Base-by-base conservation (phyloP, 164 flowering plant genomes). In the Warburgia ugandensis region DNA sequence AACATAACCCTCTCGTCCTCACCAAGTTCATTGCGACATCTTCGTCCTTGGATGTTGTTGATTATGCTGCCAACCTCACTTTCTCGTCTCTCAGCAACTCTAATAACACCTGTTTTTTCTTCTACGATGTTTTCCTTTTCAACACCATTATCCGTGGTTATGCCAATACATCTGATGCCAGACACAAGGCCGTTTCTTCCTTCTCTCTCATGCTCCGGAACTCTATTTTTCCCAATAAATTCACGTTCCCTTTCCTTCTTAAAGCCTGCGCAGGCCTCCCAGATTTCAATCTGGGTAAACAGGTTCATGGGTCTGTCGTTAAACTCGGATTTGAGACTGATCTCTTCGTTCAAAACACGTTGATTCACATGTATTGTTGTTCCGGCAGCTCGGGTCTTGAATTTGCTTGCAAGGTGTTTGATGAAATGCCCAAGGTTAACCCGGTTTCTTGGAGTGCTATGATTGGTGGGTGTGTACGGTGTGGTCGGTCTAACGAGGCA, bases 191-290 rank as follows among this genome's bases (percentile, higher is more conserved):
- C n/a, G 9, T 46, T 28, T 37, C 28, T 21, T n/a, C 21, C 4
- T 60, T 52, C 52, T 36, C 51, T 21, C 37, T 53, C 46, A 52
- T 60, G 58, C 44, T 44, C 19, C 20, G 29, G 14, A 13, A 35
- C n/a, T 21, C 12, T 9, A 25, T 53, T 17, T 23, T 29, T 2
- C 64, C 64, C 23, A 60, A 60, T 23, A 60, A 60, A 36, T 60
- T 52, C 51, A 60, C 64, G 38, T 53, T 52, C 46, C 64, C 64
- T 21, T 45, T 60, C 35, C 26, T 53, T 19, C 64, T 60, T 14
- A 60, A 60, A 45, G 64, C 58, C 32, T 52, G 58, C n/a, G 57
- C 58, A 0, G 35, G 36, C n/a, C 29, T 53, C 27, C 17, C 16
- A 9, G 64, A 60, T 29, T 23, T 30, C 16, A 26, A 29, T 53